Evolutionary conservation across 2,329 filamentous ascomycete species (phyloP).

Genomic region (Pseudogymnoascus sp.): DNA sequence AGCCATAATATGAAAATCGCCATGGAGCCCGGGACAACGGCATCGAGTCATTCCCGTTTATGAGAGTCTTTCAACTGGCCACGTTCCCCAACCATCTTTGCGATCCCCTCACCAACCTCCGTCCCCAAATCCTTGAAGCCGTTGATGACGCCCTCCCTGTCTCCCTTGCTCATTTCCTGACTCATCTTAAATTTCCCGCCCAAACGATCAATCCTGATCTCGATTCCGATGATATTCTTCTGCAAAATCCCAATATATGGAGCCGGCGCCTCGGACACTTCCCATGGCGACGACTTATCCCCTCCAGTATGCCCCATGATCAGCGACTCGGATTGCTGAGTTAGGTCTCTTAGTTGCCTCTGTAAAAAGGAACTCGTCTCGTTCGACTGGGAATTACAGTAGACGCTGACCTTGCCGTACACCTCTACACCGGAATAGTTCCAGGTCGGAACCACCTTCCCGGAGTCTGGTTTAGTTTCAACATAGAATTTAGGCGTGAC

Average conservation of each 20-base stretch:
- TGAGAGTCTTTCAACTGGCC: slow-evolving; percentile 1
- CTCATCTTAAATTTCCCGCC: slow-evolving; percentile 61
- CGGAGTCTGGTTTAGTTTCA: slow-evolving; percentile 54
- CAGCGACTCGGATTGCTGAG: slow-evolving; percentile 39
- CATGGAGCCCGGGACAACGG: background rate
- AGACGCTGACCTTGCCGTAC: slow-evolving; percentile 49
- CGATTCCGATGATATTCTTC: slow-evolving; percentile 52
- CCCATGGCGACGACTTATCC: slow-evolving; percentile 39
- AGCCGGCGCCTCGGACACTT: slow-evolving; percentile 47
- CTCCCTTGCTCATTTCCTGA: slow-evolving; percentile 46
- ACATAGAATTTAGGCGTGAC: slow-evolving; percentile 61
- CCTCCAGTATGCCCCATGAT: slow-evolving; percentile 48
- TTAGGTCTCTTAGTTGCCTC: slow-evolving; percentile 45
- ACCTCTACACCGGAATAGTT: slow-evolving; percentile 59
- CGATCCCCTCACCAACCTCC: slow-evolving; percentile 30
- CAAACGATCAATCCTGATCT: slow-evolving; percentile 46
- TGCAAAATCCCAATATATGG: slow-evolving; percentile 47
- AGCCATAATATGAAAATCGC: background rate
- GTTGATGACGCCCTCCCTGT: slow-evolving; percentile 46
- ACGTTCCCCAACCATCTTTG: slow-evolving; percentile 28
- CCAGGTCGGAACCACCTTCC: slow-evolving; percentile 64
- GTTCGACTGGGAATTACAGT: slow-evolving; percentile 38
- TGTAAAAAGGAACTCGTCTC: slow-evolving; percentile 41
- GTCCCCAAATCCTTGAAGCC: slow-evolving; percentile 42
- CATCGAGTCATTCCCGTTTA: background rate